Evolutionary conservation across 2,329 filamentous ascomycete genomes (phyloP).

Genomic region (Pseudofabraea citricarpa): DNA sequence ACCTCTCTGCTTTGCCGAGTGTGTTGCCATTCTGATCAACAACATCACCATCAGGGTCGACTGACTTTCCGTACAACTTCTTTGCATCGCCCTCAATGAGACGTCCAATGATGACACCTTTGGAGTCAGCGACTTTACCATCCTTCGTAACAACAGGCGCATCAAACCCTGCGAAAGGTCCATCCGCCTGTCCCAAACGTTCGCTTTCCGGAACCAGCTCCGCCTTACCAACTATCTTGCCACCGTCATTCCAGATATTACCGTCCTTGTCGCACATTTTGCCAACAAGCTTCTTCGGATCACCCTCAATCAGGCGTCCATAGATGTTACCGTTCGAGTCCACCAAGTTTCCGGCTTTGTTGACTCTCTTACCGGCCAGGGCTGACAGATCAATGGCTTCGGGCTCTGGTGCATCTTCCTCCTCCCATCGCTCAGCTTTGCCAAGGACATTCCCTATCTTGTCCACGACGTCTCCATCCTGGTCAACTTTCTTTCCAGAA

Average conservation of each 20-base stretch:
- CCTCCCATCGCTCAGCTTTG: constrained; percentile 26
- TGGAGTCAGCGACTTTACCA: constrained; percentile 60
- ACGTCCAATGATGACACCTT: constrained; percentile 68
- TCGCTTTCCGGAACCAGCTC: constrained; percentile 66
- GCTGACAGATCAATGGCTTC: constrained; percentile 48
- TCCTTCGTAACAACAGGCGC: constrained; percentile 64
- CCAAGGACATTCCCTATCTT: constrained; percentile 58
- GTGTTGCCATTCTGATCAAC: constrained; percentile 68
- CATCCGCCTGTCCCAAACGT: constrained; percentile 57
- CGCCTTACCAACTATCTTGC: constrained; percentile 62
- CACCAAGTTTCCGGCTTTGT: constrained; percentile 63
- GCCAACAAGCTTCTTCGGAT: constrained; percentile 57
- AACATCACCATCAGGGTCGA: constrained; percentile 80
- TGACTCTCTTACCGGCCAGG: constrained; percentile 65
- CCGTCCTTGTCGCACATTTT: constrained; percentile 69
- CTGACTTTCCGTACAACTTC: constrained; percentile 64
- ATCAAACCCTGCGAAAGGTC: constrained; percentile 62
- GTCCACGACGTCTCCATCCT: constrained; percentile 78
- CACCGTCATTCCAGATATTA: constrained; percentile 68
- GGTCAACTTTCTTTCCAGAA: constrained; percentile 66
- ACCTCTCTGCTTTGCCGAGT: constrained; percentile 54
- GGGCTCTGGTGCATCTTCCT: constrained; percentile 25
- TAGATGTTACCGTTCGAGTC: constrained; percentile 50
- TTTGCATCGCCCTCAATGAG: constrained; percentile 68
- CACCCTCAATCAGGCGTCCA: constrained; percentile 64